Evolutionary conservation across 1,139 yeast species (phyloP).

Genomic region (Taphrina sp.): DNA sequence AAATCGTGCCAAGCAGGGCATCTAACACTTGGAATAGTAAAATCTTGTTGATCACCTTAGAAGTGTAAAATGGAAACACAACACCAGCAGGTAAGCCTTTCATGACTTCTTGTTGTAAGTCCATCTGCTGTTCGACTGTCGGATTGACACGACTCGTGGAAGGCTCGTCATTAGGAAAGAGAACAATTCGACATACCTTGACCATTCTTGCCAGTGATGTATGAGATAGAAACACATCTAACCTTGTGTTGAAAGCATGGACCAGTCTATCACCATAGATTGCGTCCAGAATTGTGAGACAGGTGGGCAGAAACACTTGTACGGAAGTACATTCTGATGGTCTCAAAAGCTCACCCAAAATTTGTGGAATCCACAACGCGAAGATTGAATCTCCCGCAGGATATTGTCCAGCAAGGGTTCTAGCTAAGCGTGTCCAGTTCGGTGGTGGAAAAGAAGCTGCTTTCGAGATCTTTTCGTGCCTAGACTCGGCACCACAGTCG

Average conservation of each 20-base stretch:
- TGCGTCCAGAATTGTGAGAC: conserved; percentile 1
- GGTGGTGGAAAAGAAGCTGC: background rate
- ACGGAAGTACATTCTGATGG: too few species aligned
- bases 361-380: background rate
- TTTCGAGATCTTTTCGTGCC: background rate
- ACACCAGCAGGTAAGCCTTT: conserved; percentile 4
- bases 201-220: conserved; percentile 11
- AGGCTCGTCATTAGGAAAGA: conserved; percentile 19
- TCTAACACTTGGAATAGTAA: conserved; percentile 11
- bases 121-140: background rate
- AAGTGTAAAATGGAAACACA: conserved; percentile 9
- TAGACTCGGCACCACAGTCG: background rate
- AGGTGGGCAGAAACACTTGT: background rate
- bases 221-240: background rate
- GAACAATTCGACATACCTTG: background rate
- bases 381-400: conserved; percentile 2
- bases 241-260: background rate
- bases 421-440: background rate
- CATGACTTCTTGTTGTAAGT: background rate
- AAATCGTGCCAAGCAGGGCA: conserved; percentile 9
- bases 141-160: conserved; percentile 14
- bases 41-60: conserved; percentile 13
- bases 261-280: conserved; percentile 1
- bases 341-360: conserved; percentile 2
- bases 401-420: too few species aligned